Conservation (phyloP, 768 basidiomycete species). For the Lentinula edodes region DNA sequence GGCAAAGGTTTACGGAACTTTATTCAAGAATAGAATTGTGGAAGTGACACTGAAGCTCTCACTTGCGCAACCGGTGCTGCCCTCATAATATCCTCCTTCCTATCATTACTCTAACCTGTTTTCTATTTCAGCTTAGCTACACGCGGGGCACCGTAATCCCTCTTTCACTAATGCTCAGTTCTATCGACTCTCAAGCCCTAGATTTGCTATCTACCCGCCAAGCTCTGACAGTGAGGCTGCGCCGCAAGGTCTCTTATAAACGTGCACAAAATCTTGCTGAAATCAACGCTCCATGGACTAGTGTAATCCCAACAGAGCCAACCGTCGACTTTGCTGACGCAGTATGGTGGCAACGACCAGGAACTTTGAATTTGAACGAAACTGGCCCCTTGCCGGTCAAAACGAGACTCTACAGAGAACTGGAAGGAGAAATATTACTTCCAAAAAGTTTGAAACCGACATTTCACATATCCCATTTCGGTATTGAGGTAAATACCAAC, state of each 20-base stretch:
- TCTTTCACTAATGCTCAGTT: conserved; percentile 24
- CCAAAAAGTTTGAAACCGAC: conserved; percentile 28
- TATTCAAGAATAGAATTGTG: conserved; percentile 23
- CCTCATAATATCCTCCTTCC: neutral
- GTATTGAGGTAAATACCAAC: conserved; percentile 25
- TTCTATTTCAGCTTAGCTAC: conserved; percentile 27
- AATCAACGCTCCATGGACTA: neutral
- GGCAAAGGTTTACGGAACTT: conserved; percentile 20
- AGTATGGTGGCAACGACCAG: conserved; percentile 27
- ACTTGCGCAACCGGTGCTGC: conserved; percentile 32
- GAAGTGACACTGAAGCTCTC: conserved; percentile 27
- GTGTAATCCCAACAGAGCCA: conserved; percentile 18
- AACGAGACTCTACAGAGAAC: conserved; percentile 8
- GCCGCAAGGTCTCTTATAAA: conserved; percentile 12
- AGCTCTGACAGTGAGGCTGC: conserved; percentile 26
- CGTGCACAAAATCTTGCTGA: neutral
- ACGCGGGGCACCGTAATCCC: conserved; percentile 36
- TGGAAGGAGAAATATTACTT: conserved; percentile 34
- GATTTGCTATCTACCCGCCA: conserved; percentile 28
- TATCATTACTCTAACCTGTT: neutral
- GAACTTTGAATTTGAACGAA: conserved; percentile 6
- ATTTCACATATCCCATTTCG: conserved; percentile 31
- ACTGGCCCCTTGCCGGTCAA: neutral
- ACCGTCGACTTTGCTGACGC: conserved; percentile 23
- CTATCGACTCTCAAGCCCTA: conserved; percentile 27